Evolutionary conservation across 257 asterid genomes (phyloP), one percentile per base, ranked within the genome.

Genomic region (Nicotiana tabacum): DNA sequence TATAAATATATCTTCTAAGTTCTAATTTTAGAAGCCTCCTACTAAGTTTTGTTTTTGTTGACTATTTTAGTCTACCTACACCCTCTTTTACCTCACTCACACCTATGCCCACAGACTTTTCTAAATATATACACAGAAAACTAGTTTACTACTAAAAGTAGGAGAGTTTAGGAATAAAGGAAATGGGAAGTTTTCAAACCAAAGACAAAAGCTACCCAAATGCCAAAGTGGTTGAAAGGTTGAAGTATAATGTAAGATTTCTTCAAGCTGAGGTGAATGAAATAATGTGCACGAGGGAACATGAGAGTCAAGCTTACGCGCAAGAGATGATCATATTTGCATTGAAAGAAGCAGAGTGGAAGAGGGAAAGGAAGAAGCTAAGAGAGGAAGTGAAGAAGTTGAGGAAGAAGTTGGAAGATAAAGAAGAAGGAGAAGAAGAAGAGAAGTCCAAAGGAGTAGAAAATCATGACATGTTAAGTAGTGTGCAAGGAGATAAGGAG

Each of bases 291-390:
- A 82, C 87, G 35, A 85, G 98, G 85, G 99, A 92, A 77, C 82
- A 87, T 9, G 98, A 95, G 78, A 89, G 79, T 64, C 90, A 88
- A 56, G 85, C 84, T 11, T 91, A 90, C 51, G 96, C 93, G 85
- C 87, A 87, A 1, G 97, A 93, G 48, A 80, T 92, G 58, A 86
- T 90, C 90, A 89, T 85, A 29, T 90, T 90, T 76, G 93, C 95
- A 0, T 80, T 95, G 82, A 95, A 90, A 81, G 92, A 93, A 81
- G 94, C 86, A 0, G 97, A 93, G 66, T 92, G 98, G 99, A 89
- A 82, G 84, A 84, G 87, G 74, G 97, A 95, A 84, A 92, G 90
- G 85, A 90, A 86, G 85, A 83, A 81, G 46, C 67, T 92, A 66
- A 90, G 79, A 30, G 94, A 90, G 24, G 94, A 92, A 64, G 78